phyloP scores from a whole-genome alignment of 1,284 basidiomycete genomes.

The Cerioporus squamosus region DNA sequence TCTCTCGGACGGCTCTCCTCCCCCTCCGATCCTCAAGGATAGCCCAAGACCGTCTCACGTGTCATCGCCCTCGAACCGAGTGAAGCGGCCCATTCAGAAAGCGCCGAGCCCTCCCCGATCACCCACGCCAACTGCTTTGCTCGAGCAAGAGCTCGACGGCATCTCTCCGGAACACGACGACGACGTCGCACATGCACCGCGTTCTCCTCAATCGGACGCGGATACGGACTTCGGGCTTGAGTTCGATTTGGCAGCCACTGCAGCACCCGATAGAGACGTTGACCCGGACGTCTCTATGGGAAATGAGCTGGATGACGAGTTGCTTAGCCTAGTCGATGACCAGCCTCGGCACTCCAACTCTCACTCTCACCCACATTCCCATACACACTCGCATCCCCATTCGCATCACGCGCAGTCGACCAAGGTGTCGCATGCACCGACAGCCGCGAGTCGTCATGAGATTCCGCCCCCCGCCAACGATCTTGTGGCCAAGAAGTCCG shows the following conservation, averaged over 20 bases:
- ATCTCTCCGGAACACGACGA: conserved; percentile 9
- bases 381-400: conserved; percentile 10
- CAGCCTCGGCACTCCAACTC: conserved; percentile 20
- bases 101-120: conserved; percentile 20
- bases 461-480: conserved; percentile 1
- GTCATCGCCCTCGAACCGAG: neutral
- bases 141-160: conserved; percentile 52
- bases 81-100: conserved; percentile 4
- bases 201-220: conserved; percentile 13
- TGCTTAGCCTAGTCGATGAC: conserved; percentile 65
- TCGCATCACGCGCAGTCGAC: neutral
- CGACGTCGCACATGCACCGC: neutral
- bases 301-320: conserved; percentile 71
- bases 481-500: neutral
- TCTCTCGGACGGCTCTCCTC: conserved; percentile 5
- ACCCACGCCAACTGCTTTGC: conserved; percentile 29
- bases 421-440: neutral
- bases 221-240: conserved; percentile 33
- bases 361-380: conserved; percentile 5
- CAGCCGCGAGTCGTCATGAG: neutral
- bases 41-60: neutral
- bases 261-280: conserved; percentile 30
- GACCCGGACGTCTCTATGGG: conserved; percentile 47
- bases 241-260: conserved; percentile 30
- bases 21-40: neutral